These are phyloP conservation scores for Inosperma sp. DNA, from an alignment of 768 basidiomycete species.

Conservation along the genomic window DNA sequence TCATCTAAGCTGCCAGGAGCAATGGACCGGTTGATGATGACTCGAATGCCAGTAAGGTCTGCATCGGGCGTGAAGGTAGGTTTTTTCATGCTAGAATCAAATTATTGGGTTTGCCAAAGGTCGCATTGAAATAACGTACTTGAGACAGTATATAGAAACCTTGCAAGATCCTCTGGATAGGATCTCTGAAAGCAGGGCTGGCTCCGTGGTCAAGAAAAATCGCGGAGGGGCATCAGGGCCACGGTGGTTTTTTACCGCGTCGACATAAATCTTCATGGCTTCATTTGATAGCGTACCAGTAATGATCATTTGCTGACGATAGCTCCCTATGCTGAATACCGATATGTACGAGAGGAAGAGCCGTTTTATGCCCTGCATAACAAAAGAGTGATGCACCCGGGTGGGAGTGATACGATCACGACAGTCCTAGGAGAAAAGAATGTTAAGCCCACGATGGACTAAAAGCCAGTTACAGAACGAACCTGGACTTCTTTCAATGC, in stretches of 20 bases:
- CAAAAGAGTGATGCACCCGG: slow-evolving; percentile 31
- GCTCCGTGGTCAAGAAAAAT: slow-evolving; percentile 14
- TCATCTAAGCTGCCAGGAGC: slow-evolving; percentile 24
- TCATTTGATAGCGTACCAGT: slow-evolving; percentile 20
- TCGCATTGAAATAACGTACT: too few species aligned
- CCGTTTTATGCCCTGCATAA: slow-evolving; percentile 34
- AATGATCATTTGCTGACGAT: slow-evolving; percentile 37
- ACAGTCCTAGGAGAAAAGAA: slow-evolving; percentile 13
- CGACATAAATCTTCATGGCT: slow-evolving; percentile 11
- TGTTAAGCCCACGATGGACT: background rate
- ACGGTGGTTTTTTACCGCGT: slow-evolving; percentile 16
- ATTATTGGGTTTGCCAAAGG: too few species aligned
- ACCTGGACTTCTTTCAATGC: slow-evolving; percentile 35
- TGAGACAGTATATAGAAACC: too few species aligned
- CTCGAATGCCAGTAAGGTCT: slow-evolving; percentile 22
- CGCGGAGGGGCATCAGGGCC: too few species aligned
- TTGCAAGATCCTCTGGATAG: too few species aligned
- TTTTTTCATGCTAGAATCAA: too few species aligned
- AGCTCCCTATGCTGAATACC: slow-evolving; percentile 33
- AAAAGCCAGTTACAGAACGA: background rate
- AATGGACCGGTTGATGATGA: too few species aligned
- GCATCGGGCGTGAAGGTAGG: too few species aligned
- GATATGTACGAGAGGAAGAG: slow-evolving; percentile 33
- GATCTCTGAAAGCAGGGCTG: too few species aligned
- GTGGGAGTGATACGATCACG: slow-evolving; percentile 31